These are phyloP conservation scores for Trichoderma sp. DNA, from an alignment of 2,329 filamentous ascomycete genomes.

Conservation along the genomic window DNA sequence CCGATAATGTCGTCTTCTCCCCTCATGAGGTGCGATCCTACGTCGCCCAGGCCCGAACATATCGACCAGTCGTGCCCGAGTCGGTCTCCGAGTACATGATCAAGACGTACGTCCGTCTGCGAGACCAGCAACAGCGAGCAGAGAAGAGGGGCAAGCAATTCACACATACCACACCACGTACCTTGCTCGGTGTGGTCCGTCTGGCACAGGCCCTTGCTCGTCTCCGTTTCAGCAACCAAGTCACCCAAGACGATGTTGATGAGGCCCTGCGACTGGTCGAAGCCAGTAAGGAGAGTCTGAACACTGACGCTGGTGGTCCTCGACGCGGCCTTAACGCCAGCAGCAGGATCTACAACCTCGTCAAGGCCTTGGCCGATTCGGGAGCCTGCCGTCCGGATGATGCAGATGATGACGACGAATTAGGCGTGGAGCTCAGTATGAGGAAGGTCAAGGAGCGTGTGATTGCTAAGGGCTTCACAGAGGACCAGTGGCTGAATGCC, in stretches of 20 bases:
- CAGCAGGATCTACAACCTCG: constrained; percentile 92
- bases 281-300: constrained; percentile 88
- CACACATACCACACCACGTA: constrained; percentile 90
- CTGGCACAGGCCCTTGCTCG: constrained; percentile 91
- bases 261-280: constrained; percentile 90
- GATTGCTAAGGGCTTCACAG: constrained; percentile 93
- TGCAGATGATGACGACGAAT: constrained; percentile 54
- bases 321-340: constrained; percentile 75
- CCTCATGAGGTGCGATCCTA: constrained; percentile 95
- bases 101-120: constrained; percentile 92
- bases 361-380: constrained; percentile 82
- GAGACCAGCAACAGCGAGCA: constrained; percentile 86
- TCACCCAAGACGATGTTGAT: constrained; percentile 91
- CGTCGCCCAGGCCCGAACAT: constrained; percentile 88
- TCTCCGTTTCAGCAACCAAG: constrained; percentile 81
- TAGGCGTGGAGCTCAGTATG: constrained; percentile 74
- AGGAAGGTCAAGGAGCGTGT: constrained; percentile 88
- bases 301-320: constrained; percentile 64
- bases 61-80: constrained; percentile 81
- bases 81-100: constrained; percentile 94
- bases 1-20: constrained; percentile 71
- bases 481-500: constrained; percentile 84
- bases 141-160: constrained; percentile 92
- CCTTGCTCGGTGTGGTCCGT: constrained; percentile 87
- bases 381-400: constrained; percentile 80